phyloP scores from a whole-genome alignment of 768 basidiomycete genomes.

The Tulasnella sp. region DNA sequence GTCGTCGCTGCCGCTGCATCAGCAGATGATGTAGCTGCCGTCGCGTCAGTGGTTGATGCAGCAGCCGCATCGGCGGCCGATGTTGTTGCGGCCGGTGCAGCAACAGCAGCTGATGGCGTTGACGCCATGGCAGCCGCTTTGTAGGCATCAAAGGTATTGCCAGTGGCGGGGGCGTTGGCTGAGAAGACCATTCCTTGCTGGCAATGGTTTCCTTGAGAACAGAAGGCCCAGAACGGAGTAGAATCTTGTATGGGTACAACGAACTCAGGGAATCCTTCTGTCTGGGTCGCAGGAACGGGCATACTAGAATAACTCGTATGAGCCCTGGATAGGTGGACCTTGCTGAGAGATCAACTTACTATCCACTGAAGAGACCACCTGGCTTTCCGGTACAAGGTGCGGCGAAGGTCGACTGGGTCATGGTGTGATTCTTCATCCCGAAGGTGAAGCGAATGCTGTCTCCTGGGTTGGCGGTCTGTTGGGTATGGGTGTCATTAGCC shows the following conservation, averaged over 20 bases:
- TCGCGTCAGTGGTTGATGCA: not conserved
- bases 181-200: conserved; percentile 51
- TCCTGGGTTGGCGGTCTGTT: not conserved
- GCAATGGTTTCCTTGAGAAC: conserved; percentile 42
- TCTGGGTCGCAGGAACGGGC: conserved; percentile 35
- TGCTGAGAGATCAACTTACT: not conserved
- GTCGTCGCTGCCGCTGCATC: not conserved
- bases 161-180: conserved; percentile 38
- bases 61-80: not conserved
- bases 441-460: conserved; percentile 15
- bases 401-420: conserved; percentile 18
- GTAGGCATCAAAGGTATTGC: conserved; percentile 13
- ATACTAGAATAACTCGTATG: conserved; percentile 22
- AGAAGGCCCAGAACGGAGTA: conserved; percentile 47
- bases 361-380: conserved; percentile 20
- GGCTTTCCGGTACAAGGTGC: conserved; percentile 11
- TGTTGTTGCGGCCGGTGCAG: not conserved
- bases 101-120: not conserved
- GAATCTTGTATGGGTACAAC: conserved; percentile 41
- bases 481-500: not conserved
- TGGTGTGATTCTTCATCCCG: conserved; percentile 18
- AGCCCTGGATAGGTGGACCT: not conserved
- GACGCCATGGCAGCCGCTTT: not conserved
- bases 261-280: conserved; percentile 14
- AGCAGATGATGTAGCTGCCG: not conserved